phyloP scores from a whole-genome alignment of 305 asterid genomes.

The Fraxinus albicans region DNA sequence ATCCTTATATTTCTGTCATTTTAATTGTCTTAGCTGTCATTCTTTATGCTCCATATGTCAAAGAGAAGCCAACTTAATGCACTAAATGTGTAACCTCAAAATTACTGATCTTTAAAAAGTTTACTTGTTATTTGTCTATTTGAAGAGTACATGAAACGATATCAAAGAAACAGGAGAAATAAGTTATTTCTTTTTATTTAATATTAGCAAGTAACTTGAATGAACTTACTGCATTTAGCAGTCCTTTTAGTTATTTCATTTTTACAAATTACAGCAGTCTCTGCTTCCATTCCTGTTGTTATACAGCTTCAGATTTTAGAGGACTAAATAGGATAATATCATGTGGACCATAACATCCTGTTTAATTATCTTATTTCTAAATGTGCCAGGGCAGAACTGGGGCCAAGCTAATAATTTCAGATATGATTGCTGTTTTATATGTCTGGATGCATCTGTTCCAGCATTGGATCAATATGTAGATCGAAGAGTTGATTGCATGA shows the following conservation, averaged over 20 bases:
- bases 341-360: slow-evolving; percentile 5
- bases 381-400: slow-evolving; percentile 98
- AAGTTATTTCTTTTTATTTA: background rate
- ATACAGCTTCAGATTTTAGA: background rate
- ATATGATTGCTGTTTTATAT: slow-evolving; percentile 73
- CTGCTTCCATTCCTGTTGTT: background rate
- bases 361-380: slow-evolving; percentile 34
- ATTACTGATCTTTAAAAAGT: background rate
- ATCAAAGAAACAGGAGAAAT: background rate
- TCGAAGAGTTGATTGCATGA: slow-evolving; percentile 80
- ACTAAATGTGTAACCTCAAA: background rate
- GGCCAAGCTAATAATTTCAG: slow-evolving; percentile 74
- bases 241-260: background rate
- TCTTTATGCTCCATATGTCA: background rate
- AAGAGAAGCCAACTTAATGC: background rate
- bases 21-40: background rate
- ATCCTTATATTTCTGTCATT: background rate
- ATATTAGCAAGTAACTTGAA: background rate
- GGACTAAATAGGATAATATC: slow-evolving; percentile 4
- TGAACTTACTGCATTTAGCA: background rate
- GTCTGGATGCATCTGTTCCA: slow-evolving; percentile 83
- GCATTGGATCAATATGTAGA: slow-evolving; percentile 72
- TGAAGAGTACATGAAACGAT: background rate
- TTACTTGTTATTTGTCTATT: background rate
- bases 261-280: background rate